Conservation (phyloP, 1,284 basidiomycete genomes). For the Phlebopus sp. region DNA sequence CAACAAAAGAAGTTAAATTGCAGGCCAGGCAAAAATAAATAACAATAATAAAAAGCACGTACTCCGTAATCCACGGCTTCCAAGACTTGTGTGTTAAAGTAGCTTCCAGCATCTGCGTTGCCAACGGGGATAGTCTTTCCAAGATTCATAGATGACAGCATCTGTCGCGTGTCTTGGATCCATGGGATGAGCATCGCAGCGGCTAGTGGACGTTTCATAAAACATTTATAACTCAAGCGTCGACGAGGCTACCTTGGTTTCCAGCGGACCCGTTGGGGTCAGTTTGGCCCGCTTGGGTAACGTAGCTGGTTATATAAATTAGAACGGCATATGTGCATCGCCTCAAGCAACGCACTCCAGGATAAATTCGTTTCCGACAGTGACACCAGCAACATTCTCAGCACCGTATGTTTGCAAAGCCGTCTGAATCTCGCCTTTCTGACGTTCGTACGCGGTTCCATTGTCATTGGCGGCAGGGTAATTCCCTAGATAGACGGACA, state of each 20-base stretch:
- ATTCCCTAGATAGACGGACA: slow-evolving; percentile 85
- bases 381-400: slow-evolving; percentile 76
- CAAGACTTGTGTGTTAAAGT: slow-evolving; percentile 75
- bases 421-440: slow-evolving; percentile 63
- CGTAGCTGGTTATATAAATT: slow-evolving; percentile 42
- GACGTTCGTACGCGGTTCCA: slow-evolving; percentile 66
- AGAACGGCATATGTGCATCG: neutral
- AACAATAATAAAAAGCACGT: slow-evolving; percentile 30
- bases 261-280: slow-evolving; percentile 55
- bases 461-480: slow-evolving; percentile 66
- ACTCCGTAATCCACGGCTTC: slow-evolving; percentile 74
- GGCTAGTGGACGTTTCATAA: slow-evolving; percentile 11
- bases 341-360: slow-evolving; percentile 54
- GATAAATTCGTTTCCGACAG: slow-evolving; percentile 83
- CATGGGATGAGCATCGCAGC: slow-evolving; percentile 53
- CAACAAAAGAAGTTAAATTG: neutral
- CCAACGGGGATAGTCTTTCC: slow-evolving; percentile 70
- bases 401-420: slow-evolving; percentile 80
- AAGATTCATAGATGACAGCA: slow-evolving; percentile 54
- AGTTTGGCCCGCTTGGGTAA: slow-evolving; percentile 41
- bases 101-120: slow-evolving; percentile 87
- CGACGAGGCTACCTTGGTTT: slow-evolving; percentile 44
- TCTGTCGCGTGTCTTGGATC: slow-evolving; percentile 62
- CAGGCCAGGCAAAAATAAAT: neutral
- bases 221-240: neutral